Percentiles rank a stretch among this genome's conserved stretches.
Evolutionary conservation across 2,329 filamentous ascomycete genomes (phyloP).

Genomic region (Coniella lustricola): DNA sequence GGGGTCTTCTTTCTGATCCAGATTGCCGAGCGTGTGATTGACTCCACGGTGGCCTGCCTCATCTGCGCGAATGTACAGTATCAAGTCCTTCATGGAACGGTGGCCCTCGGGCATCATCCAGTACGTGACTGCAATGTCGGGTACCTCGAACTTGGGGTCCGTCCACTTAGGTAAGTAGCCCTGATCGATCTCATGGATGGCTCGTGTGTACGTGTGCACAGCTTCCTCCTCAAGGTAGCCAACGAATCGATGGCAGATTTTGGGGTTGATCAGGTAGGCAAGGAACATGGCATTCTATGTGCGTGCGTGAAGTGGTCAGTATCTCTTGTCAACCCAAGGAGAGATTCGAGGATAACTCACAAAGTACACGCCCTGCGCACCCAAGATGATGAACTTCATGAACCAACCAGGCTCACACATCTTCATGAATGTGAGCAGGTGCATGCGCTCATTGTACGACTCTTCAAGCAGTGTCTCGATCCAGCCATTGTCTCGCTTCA

Average conservation of each 20-base stretch:
- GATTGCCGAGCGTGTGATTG: slow-evolving; percentile 88
- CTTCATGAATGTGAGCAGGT: slow-evolving; percentile 85
- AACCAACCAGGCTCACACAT: slow-evolving; percentile 70
- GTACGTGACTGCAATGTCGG: slow-evolving; percentile 84
- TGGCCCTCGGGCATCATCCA: slow-evolving; percentile 88
- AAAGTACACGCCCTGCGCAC: slow-evolving; percentile 93
- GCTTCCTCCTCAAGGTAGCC: slow-evolving; percentile 97
- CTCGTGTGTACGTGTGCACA: slow-evolving; percentile 88
- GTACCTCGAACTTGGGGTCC: slow-evolving; percentile 61
- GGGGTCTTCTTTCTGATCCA: slow-evolving; percentile 77
- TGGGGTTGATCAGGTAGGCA: slow-evolving; percentile 77
- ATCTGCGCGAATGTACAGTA: slow-evolving; percentile 68
- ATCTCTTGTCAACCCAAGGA: not conserved
- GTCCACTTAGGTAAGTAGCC: slow-evolving; percentile 81
- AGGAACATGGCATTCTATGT: slow-evolving; percentile 72
- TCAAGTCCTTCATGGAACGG: slow-evolving; percentile 75
- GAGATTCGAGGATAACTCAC: no score
- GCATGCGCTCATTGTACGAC: slow-evolving; percentile 91
- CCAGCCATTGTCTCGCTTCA: slow-evolving; percentile 94
- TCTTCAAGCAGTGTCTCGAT: slow-evolving; percentile 90
- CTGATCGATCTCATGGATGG: slow-evolving; percentile 77
- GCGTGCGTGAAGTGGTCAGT: not conserved
- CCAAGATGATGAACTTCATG: slow-evolving; percentile 88
- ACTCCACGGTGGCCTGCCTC: slow-evolving; percentile 89
- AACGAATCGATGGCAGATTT: slow-evolving; percentile 89